Base-by-base conservation (phyloP, 768 basidiomycete genomes). In the Fistulinella prunicolor region DNA sequence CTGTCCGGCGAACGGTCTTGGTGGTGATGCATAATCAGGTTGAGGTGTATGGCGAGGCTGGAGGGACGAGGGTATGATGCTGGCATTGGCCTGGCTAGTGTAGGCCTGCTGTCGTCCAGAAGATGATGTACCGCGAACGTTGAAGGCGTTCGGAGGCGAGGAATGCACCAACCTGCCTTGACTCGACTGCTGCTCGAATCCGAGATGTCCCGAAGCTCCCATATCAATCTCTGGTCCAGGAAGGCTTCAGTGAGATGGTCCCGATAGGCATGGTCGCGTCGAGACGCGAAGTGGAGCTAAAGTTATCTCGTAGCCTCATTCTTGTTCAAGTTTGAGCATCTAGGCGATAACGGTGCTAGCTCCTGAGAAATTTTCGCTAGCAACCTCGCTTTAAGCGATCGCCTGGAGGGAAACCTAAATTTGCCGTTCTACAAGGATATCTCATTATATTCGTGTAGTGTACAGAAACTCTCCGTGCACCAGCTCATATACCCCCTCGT, bases 71-170 rank as follows among this genome's bases (percentile, higher is more conserved):
- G 56, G 47, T 23, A 3, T 17, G 39, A 3, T 17, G 39, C 17
- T 38, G 36, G 47, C 37, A 16, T 35, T 19, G 37, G 29, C 34
- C 29, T 47, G 50, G 38, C n/a, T 42, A 3, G 28, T 14, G 28
- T 50, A 29, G 23, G 36, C 43, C 53, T 35, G 38, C n/a, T 26
- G 49, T 54, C 70, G 73, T 59, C 65, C 74, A 55, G 9, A 32
- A 8, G 70, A 70, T 21, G 84, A 83, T 8, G 81, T 74, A 46
- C 70, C 69, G 48, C 77, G 74, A 46, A 77, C 79, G n/a, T n/a
- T n/a, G 40, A 86, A 75, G 3, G 75, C 69, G 34, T 81, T 77
- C 34, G 86, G 71, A 7, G 85, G 85, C 2, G 85, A 86, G 19
- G 74, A 66, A 49, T 64, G 59, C 43, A 69, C 57, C 17, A 76